Evolutionary conservation across 257 asterid species (phyloP).

Genomic region (Eustoma russellianum): DNA sequence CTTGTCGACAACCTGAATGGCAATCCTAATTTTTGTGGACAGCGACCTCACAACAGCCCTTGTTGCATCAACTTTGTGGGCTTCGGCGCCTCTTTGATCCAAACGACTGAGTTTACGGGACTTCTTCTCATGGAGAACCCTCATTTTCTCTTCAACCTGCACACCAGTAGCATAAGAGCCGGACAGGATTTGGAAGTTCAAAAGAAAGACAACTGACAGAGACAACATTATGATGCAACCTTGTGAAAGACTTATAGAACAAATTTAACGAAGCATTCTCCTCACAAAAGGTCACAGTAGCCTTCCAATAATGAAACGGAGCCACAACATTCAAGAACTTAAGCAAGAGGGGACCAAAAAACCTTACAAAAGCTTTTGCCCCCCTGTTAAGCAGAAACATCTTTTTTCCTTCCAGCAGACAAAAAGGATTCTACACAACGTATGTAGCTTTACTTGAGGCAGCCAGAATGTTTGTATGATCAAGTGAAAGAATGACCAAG

Average conservation of each 20-base stretch:
- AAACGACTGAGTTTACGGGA: conserved; percentile 51
- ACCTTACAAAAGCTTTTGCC: too few relatives aligned
- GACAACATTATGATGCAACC: neutral
- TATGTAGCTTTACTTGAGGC: too few relatives aligned
- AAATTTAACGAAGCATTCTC: neutral
- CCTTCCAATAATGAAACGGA: neutral
- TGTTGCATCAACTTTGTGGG: conserved; percentile 64
- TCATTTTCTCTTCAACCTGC: conserved; percentile 93
- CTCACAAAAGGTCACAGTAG: neutral
- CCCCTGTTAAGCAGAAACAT: too few relatives aligned
- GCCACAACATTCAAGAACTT: neutral
- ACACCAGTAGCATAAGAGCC: conserved; percentile 6
- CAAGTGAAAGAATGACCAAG: too few relatives aligned
- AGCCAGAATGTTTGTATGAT: too few relatives aligned
- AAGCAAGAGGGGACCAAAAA: too few relatives aligned
- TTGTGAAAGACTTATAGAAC: neutral
- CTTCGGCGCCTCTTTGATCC: conserved; percentile 86
- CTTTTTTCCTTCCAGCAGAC: too few relatives aligned
- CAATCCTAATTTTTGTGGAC: conserved; percentile 78
- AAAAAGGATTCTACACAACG: too few relatives aligned
- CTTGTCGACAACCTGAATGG: conserved; percentile 89
- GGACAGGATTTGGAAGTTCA: neutral
- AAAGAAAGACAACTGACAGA: neutral
- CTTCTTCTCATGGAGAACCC: conserved; percentile 69
- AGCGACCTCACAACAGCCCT: conserved; percentile 63